Evolutionary conservation across 169 alveolate genomes (phyloP), one percentile per base, ranked within the genome.

Genomic region (Plasmodium malariae): DNA sequence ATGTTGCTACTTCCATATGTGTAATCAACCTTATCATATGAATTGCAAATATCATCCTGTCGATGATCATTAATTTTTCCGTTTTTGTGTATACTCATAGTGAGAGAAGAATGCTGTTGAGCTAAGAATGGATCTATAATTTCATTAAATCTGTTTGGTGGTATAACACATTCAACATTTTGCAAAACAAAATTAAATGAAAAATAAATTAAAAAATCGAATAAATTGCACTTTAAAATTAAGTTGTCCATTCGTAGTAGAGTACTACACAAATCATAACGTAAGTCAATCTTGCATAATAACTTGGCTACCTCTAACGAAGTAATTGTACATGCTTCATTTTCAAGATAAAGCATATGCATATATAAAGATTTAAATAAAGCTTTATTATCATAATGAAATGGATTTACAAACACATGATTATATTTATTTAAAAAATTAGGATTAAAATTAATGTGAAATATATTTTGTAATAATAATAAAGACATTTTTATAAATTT

Each of bases 161-260:
- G 76, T 14, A 76, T 48, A 11, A 76, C 76, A 45, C 40, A 40
- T 51, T 76, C 57, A 17, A 59, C 32, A 76, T 76, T 76, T 62
- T 76, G 88, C 5, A 76, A 24, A 6, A 76, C 54, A 76, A 76
- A 76, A 76, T 76, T 76, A 40, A 76, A 76, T 0, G 88, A 76
- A 19, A 76, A 76, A 54, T 37, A 76, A 30, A 76, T 6, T 0
- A 76, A 32, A 30, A 76, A 76, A 3, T 76, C 88, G 37, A 43
- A 62, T 17, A 76, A 40, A 60, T 59, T 62, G n/a, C 88, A 60
- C 28, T 76, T 76, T 17, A 76, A 37, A 40, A 76, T 76, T 3
- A 76, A 19, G 12, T 55, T 63, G 14, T 76, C 88, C 3, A 76
- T 76, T 60, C 88, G 43, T 28, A 76, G 49, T 30, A 76, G 65